A percentile compares a stretch with the other conserved stretches of the same genome.
Evolutionary conservation across 1,139 yeast species (phyloP).

Genomic region (Geotrichum australiense): DNA sequence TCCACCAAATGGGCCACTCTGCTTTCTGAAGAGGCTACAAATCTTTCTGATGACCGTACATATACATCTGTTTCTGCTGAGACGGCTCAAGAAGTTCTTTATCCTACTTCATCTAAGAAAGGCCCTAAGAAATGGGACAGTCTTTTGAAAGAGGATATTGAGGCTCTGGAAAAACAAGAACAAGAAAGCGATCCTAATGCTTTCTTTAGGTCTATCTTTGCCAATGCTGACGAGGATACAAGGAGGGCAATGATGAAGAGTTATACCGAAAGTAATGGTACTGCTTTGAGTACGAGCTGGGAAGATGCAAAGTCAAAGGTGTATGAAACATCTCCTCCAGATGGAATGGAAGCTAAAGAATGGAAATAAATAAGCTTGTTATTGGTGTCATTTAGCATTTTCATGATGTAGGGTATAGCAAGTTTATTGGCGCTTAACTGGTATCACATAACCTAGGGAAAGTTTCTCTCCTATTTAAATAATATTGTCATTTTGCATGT

Average conservation of each 20-base stretch:
- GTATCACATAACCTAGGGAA: too few relatives aligned
- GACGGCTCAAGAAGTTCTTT: slow-evolving; percentile 25
- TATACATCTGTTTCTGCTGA: slow-evolving; percentile 15
- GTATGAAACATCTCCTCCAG: slow-evolving; percentile 74
- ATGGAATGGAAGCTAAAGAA: slow-evolving; percentile 40
- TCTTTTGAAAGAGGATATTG: slow-evolving; percentile 46
- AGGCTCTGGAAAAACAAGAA: slow-evolving; percentile 40
- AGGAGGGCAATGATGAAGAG: slow-evolving; percentile 96
- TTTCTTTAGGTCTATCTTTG: slow-evolving; percentile 70
- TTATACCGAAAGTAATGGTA: slow-evolving; percentile 88
- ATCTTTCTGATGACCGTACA: slow-evolving; percentile 19
- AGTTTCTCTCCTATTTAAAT: too few relatives aligned
- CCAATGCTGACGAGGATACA: slow-evolving; percentile 81
- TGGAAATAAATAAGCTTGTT: slow-evolving; percentile 31
- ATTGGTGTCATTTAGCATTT: too few relatives aligned
- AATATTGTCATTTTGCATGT: too few relatives aligned
- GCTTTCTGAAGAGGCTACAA: slow-evolving; percentile 23
- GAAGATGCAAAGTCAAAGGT: slow-evolving; percentile 64
- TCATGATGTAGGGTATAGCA: too few relatives aligned
- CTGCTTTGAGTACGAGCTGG: slow-evolving; percentile 93
- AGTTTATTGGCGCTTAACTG: too few relatives aligned
- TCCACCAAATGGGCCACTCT: slow-evolving; percentile 37
- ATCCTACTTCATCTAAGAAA: slow-evolving; percentile 59
- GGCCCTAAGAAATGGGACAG: slow-evolving; percentile 64
- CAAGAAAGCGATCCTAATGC: slow-evolving; percentile 48